Conservation (phyloP, 352 stramenopile genomes). For the Phytophthora constricta region DNA sequence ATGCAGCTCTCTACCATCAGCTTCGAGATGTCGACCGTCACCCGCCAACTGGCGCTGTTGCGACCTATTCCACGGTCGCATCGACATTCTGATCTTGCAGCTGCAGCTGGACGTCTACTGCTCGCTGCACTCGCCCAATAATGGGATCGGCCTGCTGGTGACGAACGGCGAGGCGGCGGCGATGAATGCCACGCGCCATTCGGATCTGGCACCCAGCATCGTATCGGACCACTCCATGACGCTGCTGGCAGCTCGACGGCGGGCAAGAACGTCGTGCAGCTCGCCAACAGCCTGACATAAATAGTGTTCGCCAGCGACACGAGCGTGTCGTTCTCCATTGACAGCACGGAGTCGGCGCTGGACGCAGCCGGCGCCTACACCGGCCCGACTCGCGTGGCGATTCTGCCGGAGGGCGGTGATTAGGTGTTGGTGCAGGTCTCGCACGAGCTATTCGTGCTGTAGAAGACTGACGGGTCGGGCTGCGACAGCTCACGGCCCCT, state of each 20-base stretch:
- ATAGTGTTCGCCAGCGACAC: constrained; percentile 50
- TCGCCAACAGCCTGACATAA: constrained; percentile 64
- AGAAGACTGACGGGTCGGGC: constrained; percentile 39
- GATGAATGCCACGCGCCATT: too few species aligned
- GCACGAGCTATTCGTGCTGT: constrained; percentile 62
- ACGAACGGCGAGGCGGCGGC: too few species aligned
- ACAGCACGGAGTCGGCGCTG: constrained; percentile 39
- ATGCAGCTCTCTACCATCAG: too few species aligned
- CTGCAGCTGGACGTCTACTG: too few species aligned
- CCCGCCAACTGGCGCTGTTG: too few species aligned
- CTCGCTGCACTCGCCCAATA: too few species aligned
- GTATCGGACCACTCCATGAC: constrained; percentile 45
- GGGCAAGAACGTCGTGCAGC: constrained; percentile 50
- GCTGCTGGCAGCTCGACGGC: constrained; percentile 34
- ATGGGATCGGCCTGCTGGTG: too few species aligned
- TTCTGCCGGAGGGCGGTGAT: constrained; percentile 41
- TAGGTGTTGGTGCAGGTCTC: constrained; percentile 44
- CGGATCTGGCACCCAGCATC: constrained; percentile 52
- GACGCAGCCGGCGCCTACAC: constrained; percentile 38
- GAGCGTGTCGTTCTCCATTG: constrained; percentile 36
- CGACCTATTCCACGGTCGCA: too few species aligned
- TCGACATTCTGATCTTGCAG: too few species aligned
- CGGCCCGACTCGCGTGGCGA: constrained; percentile 48
- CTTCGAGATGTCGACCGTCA: too few species aligned
- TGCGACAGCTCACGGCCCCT: constrained; percentile 43